phyloP scores from a whole-genome alignment of 75 land plant genomes.

The Picea sitchensis region DNA sequence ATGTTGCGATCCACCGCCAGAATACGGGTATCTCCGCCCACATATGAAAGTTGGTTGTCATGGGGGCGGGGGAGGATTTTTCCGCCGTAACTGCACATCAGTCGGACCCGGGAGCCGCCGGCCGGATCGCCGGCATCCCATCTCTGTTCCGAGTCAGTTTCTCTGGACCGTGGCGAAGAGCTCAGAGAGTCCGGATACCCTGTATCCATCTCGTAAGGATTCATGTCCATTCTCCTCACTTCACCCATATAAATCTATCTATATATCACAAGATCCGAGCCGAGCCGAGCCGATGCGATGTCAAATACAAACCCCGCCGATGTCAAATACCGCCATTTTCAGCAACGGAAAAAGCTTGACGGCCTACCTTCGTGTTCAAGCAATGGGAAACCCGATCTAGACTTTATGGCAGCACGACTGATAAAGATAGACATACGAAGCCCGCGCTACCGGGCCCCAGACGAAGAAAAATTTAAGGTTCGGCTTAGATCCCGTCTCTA shows the following conservation, averaged over 20 bases:
- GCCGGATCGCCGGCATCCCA: conserved; percentile 5
- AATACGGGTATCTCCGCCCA: conserved; percentile 90
- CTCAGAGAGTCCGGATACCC: conserved; percentile 47
- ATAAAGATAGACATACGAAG: not conserved
- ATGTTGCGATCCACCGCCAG: conserved; percentile 63
- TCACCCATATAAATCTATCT: not conserved
- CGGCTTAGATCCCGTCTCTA: too few species aligned
- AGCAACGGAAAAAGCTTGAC: too few species aligned
- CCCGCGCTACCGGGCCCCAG: not conserved
- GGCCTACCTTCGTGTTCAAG: not conserved
- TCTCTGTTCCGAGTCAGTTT: conserved; percentile 42
- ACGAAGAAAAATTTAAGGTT: not conserved
- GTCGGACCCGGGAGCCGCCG: conserved; percentile 38
- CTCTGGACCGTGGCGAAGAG: conserved; percentile 56
- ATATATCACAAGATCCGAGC: not conserved
- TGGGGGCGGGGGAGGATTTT: conserved; percentile 75
- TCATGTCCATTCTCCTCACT: not conserved
- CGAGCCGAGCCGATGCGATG: not conserved
- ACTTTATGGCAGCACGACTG: not conserved
- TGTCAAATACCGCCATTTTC: too few species aligned
- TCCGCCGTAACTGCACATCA: conserved; percentile 95
- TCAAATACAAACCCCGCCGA: not conserved
- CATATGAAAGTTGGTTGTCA: conserved; percentile 78
- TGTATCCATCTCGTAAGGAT: not conserved
- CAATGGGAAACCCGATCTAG: not conserved